Base-by-base conservation (phyloP, 1,284 basidiomycete species). In the Tilletia setariae region DNA sequence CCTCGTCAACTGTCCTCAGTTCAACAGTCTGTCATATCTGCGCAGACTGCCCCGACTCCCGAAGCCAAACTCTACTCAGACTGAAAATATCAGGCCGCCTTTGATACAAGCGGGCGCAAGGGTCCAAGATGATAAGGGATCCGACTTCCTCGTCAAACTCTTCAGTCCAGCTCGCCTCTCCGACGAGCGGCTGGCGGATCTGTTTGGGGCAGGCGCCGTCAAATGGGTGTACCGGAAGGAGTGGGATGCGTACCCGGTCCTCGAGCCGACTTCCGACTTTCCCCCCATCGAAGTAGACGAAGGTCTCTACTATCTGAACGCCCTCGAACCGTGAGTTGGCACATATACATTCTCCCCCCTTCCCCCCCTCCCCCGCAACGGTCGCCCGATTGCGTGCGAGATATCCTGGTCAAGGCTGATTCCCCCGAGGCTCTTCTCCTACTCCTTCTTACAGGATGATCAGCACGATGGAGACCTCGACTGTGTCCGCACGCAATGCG, bases 391-490 rank as follows among this genome's bases (percentile, higher is more conserved):
- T n/a, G n/a, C n/a, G n/a, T n/a, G n/a, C n/a, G n/a, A n/a, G n/a
- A n/a, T n/a, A n/a, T n/a, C n/a, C 42, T 62, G 59, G 6, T 25
- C 19, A 62, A 19, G 32, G 32, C 59, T n/a, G 15, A 21, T n/a
- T 32, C n/a, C 23, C 53, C 2, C 13, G 2, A 65, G 15, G 65
- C 59, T 71, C 59, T 28, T 49, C 43, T 8, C 25, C 13, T n/a
- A 23, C 21, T 40, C 53, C 51, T 25, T 43, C 67, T 44, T 30
- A 51, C n/a, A 63, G 59, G 65, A 47, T 73, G 30, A 63, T 44
- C 19, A 64, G 25, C 16, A 90, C 90, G 9, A 94, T 96, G 93
- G 93, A 97, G 83, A 95, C 94, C 0, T 89, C 92, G 82, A 94
- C 91, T 0, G 84, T 96, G 47, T 86, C 91, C 0, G 88, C 91